These are phyloP conservation scores for Phanerochaete sordida DNA, from an alignment of 768 basidiomycete genomes.

Conservation along the genomic window DNA sequence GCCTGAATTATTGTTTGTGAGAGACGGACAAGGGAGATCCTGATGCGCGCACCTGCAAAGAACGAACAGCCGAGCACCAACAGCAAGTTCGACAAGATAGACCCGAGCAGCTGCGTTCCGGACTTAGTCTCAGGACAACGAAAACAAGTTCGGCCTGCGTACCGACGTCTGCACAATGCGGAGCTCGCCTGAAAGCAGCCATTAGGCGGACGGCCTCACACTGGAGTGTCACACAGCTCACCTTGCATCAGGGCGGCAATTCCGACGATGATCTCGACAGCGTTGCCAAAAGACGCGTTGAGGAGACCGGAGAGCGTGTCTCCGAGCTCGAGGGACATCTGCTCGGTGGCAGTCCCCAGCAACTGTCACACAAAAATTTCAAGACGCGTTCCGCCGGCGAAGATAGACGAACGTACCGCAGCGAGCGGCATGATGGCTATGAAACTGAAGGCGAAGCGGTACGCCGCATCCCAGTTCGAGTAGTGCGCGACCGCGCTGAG, in stretches of 20 bases:
- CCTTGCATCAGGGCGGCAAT: constrained; percentile 80
- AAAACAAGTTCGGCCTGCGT: constrained; percentile 16
- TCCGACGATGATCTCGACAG: constrained; percentile 88
- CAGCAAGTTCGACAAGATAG: constrained; percentile 86
- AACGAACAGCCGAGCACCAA: constrained; percentile 91
- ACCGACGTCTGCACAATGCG: constrained; percentile 92
- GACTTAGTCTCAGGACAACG: neutral
- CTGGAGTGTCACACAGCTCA: constrained; percentile 24
- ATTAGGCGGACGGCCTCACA: neutral
- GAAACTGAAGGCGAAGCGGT: constrained; percentile 75
- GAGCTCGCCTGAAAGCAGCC: constrained; percentile 53
- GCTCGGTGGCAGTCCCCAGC: constrained; percentile 79
- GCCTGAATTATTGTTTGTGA: constrained; percentile 35
- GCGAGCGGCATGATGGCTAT: constrained; percentile 86
- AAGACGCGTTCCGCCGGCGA: neutral
- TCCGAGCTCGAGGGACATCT: constrained; percentile 73
- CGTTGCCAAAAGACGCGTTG: constrained; percentile 82
- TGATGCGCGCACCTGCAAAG: constrained; percentile 57
- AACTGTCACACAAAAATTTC: constrained; percentile 36
- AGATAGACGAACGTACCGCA: constrained; percentile 45
- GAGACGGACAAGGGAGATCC: neutral
- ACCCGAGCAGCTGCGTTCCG: constrained; percentile 88
- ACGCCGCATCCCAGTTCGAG: constrained; percentile 68
- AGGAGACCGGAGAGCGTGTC: constrained; percentile 84
- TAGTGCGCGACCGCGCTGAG: constrained; percentile 63